Base-by-base conservation (phyloP, 73 alveolate genomes). In the Paramecium sexaurelia region DNA sequence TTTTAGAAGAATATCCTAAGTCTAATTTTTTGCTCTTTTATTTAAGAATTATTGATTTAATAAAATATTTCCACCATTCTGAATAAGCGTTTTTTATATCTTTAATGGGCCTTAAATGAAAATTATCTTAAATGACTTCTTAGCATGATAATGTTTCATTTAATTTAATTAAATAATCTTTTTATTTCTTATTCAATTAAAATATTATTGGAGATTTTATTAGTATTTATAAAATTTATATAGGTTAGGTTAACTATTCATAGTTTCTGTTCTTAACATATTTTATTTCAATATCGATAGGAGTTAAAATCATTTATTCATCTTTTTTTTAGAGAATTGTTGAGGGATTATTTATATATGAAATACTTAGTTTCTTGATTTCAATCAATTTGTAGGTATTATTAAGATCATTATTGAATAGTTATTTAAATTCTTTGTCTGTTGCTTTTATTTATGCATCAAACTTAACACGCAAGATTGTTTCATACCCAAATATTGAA, bases 51-150 rank as follows among this genome's bases (percentile, higher is more conserved):
- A 78, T 29, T 2, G 90, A 56, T 15, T 41, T 78, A 3, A 78
- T 78, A 11, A 78, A 41, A 45, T 78, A 78, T 78, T 78, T 78
- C 90, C 90, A 78, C 90, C 90, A 78, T 45, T 78, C 90, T 78
- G 61, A 32, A 40, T 40, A 78, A 17, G 45, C 55, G 10, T 20
- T 17, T 15, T 43, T 41, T 19, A 78, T 43, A 17, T 78, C 90
- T 24, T 24, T 40, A 5, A 19, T 29, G 22, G 90, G 90, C 17
- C 90, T 39, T 40, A 78, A 40, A 78, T 78, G 90, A 45, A 19
- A 78, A 45, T 78, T 78, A 78, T 78, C 90, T 24, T 78, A 45
- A 39, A 78, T 78, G 15, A 78, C 55, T 22, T 78, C 90, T 78
- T 29, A 78, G 41, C 55, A 11, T 35, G 45, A 19, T 1, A 78